These are phyloP conservation scores for Diaporthe citri DNA, from an alignment of 2,329 filamentous ascomycete genomes.

Conservation along the genomic window DNA sequence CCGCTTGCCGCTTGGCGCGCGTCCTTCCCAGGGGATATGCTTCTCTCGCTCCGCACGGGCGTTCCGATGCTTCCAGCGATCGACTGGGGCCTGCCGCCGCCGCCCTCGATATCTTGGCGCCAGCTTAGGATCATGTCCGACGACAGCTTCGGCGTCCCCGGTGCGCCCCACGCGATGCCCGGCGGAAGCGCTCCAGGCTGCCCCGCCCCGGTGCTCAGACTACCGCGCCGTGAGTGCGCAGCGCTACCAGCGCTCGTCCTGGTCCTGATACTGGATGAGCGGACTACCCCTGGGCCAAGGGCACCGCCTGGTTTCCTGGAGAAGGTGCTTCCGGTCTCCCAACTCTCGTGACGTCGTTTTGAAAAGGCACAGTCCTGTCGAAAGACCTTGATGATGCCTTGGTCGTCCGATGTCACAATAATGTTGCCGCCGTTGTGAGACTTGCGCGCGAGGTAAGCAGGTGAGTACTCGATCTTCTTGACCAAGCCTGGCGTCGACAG, in stretches of 20 bases:
- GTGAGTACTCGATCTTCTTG: slow-evolving; percentile 74
- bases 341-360: slow-evolving; percentile 82
- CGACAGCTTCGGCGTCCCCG: slow-evolving; percentile 50
- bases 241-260: slow-evolving; percentile 64
- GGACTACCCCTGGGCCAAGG: slow-evolving; percentile 69
- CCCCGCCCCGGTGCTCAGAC: slow-evolving; percentile 55
- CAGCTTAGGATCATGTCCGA: slow-evolving; percentile 89
- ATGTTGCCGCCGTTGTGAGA: slow-evolving; percentile 88
- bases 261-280: slow-evolving; percentile 68
- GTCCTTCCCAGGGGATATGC: slow-evolving; percentile 65
- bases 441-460: slow-evolving; percentile 81
- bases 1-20: slow-evolving; percentile 52
- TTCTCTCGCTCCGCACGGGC: slow-evolving; percentile 64
- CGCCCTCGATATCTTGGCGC: slow-evolving; percentile 74
- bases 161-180: slow-evolving; percentile 42
- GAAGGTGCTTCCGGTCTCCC: slow-evolving; percentile 83
- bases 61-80: slow-evolving; percentile 50
- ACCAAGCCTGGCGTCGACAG: slow-evolving; percentile 43
- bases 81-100: slow-evolving; percentile 53
- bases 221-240: slow-evolving; percentile 65
- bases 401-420: slow-evolving; percentile 89
- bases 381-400: slow-evolving; percentile 92
- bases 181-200: slow-evolving; percentile 50
- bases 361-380: slow-evolving; percentile 90
- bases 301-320: slow-evolving; percentile 73